phyloP scores from a whole-genome alignment of 176 grass and related monocot genomes.

The Lolium multiflorum region DNA sequence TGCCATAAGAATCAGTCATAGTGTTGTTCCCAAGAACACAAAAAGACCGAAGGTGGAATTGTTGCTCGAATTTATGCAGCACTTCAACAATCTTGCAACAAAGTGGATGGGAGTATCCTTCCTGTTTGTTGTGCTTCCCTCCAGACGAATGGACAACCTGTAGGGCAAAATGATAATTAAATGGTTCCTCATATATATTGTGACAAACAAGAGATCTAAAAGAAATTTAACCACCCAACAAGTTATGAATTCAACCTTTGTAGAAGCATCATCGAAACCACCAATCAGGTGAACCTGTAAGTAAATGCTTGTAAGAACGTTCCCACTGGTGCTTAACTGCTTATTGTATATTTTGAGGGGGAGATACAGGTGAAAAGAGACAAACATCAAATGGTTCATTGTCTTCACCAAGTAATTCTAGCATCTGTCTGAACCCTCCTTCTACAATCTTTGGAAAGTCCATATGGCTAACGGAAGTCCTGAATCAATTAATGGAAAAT shows the following conservation, averaged over 20 bases:
- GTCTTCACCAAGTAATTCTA: slow-evolving; percentile 67
- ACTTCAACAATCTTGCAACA: slow-evolving; percentile 84
- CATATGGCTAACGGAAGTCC: slow-evolving; percentile 86
- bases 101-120: slow-evolving; percentile 74
- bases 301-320: slow-evolving; percentile 42
- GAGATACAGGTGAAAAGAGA: slow-evolving; percentile 53
- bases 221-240: slow-evolving; percentile 24
- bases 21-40: slow-evolving; percentile 87
- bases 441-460: slow-evolving; percentile 80
- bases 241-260: slow-evolving; percentile 53
- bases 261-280: slow-evolving; percentile 75
- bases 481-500: slow-evolving; percentile 43
- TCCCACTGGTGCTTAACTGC: not conserved
- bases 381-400: slow-evolving; percentile 84
- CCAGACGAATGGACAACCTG: slow-evolving; percentile 49
- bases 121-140: slow-evolving; percentile 49
- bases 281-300: slow-evolving; percentile 87
- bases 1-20: slow-evolving; percentile 59
- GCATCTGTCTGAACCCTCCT: slow-evolving; percentile 80
- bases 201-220: slow-evolving; percentile 6
- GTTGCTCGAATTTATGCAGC: slow-evolving; percentile 54
- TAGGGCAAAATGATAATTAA: slow-evolving; percentile 29
- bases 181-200: slow-evolving; percentile 9
- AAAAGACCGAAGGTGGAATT: slow-evolving; percentile 68
- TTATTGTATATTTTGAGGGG: slow-evolving; percentile 13